A percentile compares a stretch with the other conserved stretches of the same genome.
These are phyloP conservation scores for Acorus gramineus DNA, from an alignment of 106 monocot species.

Conservation along the genomic window DNA sequence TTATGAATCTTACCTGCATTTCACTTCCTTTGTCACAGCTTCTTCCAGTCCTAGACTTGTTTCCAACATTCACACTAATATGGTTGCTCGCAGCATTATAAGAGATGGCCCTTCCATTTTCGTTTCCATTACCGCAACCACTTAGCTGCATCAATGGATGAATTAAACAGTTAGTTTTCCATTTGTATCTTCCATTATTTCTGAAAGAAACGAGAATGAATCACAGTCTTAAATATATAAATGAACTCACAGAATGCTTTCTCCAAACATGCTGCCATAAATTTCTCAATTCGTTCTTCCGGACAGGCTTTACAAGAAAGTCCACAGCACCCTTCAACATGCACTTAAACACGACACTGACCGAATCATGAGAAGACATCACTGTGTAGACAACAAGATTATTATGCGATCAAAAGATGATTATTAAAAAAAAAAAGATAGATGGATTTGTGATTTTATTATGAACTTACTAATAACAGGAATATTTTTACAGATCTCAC, in stretches of 20 bases:
- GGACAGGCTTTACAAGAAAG: constrained; percentile 81
- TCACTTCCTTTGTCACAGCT: constrained; percentile 44
- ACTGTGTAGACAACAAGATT: constrained; percentile 26
- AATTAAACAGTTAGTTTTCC: neutral
- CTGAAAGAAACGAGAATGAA: neutral
- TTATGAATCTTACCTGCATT: constrained; percentile 31
- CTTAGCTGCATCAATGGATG: constrained; percentile 39
- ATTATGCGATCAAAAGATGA: neutral
- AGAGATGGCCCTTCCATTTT: constrained; percentile 15
- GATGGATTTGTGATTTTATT: neutral
- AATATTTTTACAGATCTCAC: constrained; percentile 57
- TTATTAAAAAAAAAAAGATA: neutral
- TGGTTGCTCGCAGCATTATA: constrained; percentile 64
- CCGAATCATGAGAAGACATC: constrained; percentile 82
- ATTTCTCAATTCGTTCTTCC: constrained; percentile 82
- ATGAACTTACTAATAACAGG: constrained; percentile 71
- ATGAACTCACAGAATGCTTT: constrained; percentile 65
- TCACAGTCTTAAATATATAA: neutral
- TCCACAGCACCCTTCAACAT: constrained; percentile 85
- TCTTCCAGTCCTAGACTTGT: constrained; percentile 33
- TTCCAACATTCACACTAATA: constrained; percentile 38
- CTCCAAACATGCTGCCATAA: constrained; percentile 99
- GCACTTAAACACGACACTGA: constrained; percentile 71
- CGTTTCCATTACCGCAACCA: constrained; percentile 21
- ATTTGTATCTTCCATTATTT: neutral